These are phyloP conservation scores for Collariella sp. DNA, from an alignment of 495 filamentous ascomycete genomes.

Conservation along the genomic window DNA sequence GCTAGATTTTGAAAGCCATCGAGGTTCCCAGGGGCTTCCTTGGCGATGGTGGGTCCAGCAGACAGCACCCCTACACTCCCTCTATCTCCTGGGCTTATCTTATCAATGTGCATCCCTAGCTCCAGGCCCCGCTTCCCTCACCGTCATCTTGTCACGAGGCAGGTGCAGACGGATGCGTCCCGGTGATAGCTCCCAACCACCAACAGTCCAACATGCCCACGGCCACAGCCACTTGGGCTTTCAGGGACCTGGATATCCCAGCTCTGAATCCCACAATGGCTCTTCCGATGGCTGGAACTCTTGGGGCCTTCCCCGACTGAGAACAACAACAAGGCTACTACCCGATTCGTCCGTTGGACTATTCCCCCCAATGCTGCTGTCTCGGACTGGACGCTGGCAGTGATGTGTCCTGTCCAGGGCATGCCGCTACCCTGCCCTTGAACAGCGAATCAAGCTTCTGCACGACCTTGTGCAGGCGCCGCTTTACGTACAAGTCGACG, in stretches of 20 bases:
- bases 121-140: conserved; percentile 1
- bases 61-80: neutral
- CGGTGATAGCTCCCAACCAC: neutral
- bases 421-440: neutral
- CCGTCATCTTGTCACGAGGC: conserved; percentile 11
- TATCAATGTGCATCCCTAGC: neutral
- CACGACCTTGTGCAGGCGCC: conserved; percentile 6
- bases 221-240: neutral
- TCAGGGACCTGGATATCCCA: neutral
- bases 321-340: neutral
- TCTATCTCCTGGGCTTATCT: neutral
- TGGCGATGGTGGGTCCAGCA: neutral
- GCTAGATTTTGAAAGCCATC: neutral
- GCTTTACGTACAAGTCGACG: conserved; percentile 1
- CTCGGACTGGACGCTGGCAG: conserved; percentile 3
- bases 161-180: conserved; percentile 2
- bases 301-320: neutral
- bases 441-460: conserved; percentile 13
- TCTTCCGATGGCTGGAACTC: neutral
- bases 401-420: neutral
- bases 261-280: neutral
- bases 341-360: conserved; percentile 1
- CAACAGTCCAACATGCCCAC: too few species aligned
- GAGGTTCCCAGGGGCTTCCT: neutral
- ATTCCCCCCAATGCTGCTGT: neutral